A percentile compares a stretch with the other conserved stretches of the same genome.
Conservation (phyloP, 163 green algal species). For the Scenedesmus sp. region DNA sequence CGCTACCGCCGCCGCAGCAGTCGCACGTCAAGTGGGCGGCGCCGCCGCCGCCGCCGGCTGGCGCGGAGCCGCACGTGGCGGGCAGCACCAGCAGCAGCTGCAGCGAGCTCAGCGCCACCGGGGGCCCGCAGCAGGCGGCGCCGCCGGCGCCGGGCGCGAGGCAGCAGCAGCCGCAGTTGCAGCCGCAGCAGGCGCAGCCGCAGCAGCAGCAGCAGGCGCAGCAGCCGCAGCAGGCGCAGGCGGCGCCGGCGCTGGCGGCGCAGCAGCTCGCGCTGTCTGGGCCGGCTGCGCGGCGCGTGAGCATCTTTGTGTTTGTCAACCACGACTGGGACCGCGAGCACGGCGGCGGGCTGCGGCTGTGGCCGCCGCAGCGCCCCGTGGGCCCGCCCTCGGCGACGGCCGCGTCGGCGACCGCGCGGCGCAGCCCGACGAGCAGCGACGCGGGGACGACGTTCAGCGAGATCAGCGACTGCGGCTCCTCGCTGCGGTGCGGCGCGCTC, state of each 20-base stretch:
- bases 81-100: neutral
- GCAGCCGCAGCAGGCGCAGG: neutral
- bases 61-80: too few species aligned
- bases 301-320: slow-evolving; percentile 69
- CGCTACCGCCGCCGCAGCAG: too few species aligned
- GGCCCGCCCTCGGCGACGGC: neutral
- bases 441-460: slow-evolving; percentile 51
- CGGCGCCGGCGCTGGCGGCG: slow-evolving; percentile 7
- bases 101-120: neutral
- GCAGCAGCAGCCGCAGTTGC: neutral
- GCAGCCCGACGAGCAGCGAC: slow-evolving; percentile 52
- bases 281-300: slow-evolving; percentile 54
- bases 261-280: slow-evolving; percentile 2
- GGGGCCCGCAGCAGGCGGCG: neutral
- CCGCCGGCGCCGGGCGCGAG: neutral
- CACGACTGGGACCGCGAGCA: slow-evolving; percentile 50
- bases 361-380: slow-evolving; percentile 51
- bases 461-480: slow-evolving; percentile 51
- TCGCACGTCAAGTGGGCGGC: neutral
- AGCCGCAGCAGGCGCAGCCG: neutral
- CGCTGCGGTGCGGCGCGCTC: slow-evolving; percentile 19
- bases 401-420: slow-evolving; percentile 24
- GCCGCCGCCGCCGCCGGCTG: neutral
- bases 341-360: slow-evolving; percentile 70
- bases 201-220: slow-evolving; percentile 6